phyloP scores from a whole-genome alignment of 2,329 filamentous ascomycete species.

The Orbilia oligospora region DNA sequence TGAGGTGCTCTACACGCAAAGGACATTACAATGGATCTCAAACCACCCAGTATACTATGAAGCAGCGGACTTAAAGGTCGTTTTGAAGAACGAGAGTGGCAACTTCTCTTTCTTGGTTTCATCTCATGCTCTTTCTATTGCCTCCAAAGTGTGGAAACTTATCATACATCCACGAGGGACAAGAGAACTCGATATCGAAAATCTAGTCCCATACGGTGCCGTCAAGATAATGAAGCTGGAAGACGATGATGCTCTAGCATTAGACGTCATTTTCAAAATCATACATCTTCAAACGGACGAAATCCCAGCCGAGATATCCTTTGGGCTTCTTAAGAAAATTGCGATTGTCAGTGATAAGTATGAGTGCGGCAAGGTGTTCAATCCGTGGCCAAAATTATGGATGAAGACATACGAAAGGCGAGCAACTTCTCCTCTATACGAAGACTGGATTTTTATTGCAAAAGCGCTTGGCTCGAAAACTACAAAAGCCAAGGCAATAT shows the following conservation, averaged over 20 bases:
- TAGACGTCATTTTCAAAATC: constrained; percentile 31
- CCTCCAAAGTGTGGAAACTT: constrained; percentile 17
- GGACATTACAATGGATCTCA: too few species aligned
- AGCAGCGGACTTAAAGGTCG: constrained; percentile 16
- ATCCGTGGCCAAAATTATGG: constrained; percentile 22
- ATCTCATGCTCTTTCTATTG: constrained; percentile 7
- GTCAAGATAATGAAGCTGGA: constrained; percentile 17
- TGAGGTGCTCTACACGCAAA: too few species aligned
- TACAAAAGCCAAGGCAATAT: constrained; percentile 14
- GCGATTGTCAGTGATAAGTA: constrained; percentile 5
- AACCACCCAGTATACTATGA: constrained; percentile 17
- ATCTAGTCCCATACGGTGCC: too few species aligned
- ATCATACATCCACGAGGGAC: neutral
- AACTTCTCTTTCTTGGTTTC: constrained; percentile 10
- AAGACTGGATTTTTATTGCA: constrained; percentile 33
- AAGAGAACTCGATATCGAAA: neutral
- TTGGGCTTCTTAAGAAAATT: neutral
- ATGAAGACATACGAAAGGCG: neutral
- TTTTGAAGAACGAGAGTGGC: neutral
- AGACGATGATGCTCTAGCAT: constrained; percentile 7
- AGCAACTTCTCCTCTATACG: neutral
- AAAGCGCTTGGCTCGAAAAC: neutral
- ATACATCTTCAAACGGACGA: constrained; percentile 2
- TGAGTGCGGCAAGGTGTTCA: constrained; percentile 7
- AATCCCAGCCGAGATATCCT: neutral